These are phyloP conservation scores for Lasiosphaeris hirsuta DNA, from an alignment of 495 filamentous ascomycete species.

Conservation along the genomic window DNA sequence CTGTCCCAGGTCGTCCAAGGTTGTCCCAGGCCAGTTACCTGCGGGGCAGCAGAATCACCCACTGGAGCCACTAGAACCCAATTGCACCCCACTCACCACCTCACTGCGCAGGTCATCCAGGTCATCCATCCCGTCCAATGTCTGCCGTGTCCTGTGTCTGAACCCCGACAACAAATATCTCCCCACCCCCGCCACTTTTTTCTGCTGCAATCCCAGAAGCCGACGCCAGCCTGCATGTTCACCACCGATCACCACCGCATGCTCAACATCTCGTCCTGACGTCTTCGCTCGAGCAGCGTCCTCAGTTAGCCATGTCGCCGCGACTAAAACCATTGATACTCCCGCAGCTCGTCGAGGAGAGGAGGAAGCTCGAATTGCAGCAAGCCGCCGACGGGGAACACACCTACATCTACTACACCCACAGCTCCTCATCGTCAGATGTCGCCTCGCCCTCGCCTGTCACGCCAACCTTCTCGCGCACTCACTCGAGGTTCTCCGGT, in stretches of 20 bases:
- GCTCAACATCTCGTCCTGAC: not conserved
- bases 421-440: slow-evolving; percentile 56
- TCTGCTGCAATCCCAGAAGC: slow-evolving; percentile 1
- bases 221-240: slow-evolving; percentile 13
- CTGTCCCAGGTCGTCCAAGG: no score
- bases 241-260: slow-evolving; percentile 6
- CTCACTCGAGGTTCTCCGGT: slow-evolving; percentile 54
- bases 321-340: slow-evolving; percentile 49
- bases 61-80: not conserved
- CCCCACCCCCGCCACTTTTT: slow-evolving; percentile 16
- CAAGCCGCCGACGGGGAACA: slow-evolving; percentile 24
- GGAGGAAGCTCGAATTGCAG: slow-evolving; percentile 39
- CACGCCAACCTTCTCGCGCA: slow-evolving; percentile 58
- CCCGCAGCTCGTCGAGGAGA: slow-evolving; percentile 51
- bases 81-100: slow-evolving; percentile 1
- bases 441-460: slow-evolving; percentile 57
- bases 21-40: no score
- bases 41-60: not conserved
- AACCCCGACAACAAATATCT: slow-evolving; percentile 20
- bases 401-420: slow-evolving; percentile 27
- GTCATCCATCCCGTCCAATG: not conserved
- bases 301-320: slow-evolving; percentile 41
- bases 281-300: not conserved
- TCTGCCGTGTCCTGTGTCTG: slow-evolving; percentile 10
- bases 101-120: no score